Conservation (phyloP, 257 asterid species). For the Solanum virginianum region DNA sequence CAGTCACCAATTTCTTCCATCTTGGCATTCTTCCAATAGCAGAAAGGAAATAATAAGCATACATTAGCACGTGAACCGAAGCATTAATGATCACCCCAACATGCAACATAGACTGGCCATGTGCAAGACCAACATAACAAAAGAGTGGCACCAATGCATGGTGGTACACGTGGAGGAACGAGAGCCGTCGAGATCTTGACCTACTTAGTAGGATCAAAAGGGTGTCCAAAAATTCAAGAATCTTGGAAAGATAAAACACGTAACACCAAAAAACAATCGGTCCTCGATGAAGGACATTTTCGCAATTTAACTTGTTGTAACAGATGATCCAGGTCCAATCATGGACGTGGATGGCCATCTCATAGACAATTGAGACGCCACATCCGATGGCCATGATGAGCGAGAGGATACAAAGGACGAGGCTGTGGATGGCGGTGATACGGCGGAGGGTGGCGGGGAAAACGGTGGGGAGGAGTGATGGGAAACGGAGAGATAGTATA, state of each 20-base stretch:
- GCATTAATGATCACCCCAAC: constrained; percentile 67
- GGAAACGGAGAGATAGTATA: constrained; percentile 21
- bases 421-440: constrained; percentile 40
- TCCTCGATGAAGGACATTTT: constrained; percentile 31
- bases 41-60: constrained; percentile 52
- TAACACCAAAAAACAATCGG: constrained; percentile 76
- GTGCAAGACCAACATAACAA: constrained; percentile 47
- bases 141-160: constrained; percentile 65
- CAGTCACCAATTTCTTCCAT: constrained; percentile 77
- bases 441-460: constrained; percentile 13
- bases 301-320: no score
- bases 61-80: constrained; percentile 74
- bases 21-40: constrained; percentile 51
- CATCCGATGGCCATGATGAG: constrained; percentile 48
- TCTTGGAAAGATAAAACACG: constrained; percentile 57
- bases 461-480: constrained; percentile 12
- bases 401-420: constrained; percentile 57
- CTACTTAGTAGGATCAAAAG: constrained; percentile 38
- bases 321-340: no score
- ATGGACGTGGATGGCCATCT: constrained; percentile 31
- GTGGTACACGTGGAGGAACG: constrained; percentile 91
- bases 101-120: constrained; percentile 54
- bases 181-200: constrained; percentile 37
- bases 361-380: constrained; percentile 53
- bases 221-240: constrained; percentile 65